Percentiles rank a stretch among this genome's conserved stretches.
Conservation (phyloP, 805 yeast species). For the Metschnikowia borealis region DNA sequence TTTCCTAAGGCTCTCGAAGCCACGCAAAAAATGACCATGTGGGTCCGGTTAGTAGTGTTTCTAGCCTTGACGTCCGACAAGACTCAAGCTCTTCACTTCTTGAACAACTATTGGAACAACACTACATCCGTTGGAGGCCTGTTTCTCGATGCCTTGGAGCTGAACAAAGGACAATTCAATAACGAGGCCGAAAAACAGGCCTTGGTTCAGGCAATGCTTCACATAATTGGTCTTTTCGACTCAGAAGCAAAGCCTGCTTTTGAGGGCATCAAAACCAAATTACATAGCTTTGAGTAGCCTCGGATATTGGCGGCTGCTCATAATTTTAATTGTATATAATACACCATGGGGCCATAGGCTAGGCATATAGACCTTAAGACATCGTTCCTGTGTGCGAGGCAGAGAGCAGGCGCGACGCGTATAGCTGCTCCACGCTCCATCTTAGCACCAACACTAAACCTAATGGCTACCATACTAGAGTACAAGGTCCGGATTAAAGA, state of each 20-base stretch:
- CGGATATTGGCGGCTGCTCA: background rate
- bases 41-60: slow-evolving; percentile 35
- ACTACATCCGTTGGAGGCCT: slow-evolving; percentile 22
- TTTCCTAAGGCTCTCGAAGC: slow-evolving; percentile 7
- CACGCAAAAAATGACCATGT: slow-evolving; percentile 13
- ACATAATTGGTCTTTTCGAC: slow-evolving; percentile 17
- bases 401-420: slow-evolving; percentile 1
- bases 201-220: slow-evolving; percentile 20
- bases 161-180: slow-evolving; percentile 16
- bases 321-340: background rate
- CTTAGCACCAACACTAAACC: background rate
- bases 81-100: slow-evolving; percentile 25
- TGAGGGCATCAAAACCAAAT: slow-evolving; percentile 5
- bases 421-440: background rate
- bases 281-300: background rate
- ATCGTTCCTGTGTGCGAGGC: background rate
- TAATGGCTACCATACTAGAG: slow-evolving; percentile 11
- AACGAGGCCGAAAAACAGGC: slow-evolving; percentile 22
- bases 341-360: background rate
- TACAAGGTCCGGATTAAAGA: slow-evolving; percentile 26
- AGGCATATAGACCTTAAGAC: background rate
- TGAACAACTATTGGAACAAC: slow-evolving; percentile 28
- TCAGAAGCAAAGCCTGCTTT: slow-evolving; percentile 6
- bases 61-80: slow-evolving; percentile 26
- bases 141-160: slow-evolving; percentile 21